phyloP scores from a whole-genome alignment of 345 rosid species.

The Xanthoceras sorbifolium region DNA sequence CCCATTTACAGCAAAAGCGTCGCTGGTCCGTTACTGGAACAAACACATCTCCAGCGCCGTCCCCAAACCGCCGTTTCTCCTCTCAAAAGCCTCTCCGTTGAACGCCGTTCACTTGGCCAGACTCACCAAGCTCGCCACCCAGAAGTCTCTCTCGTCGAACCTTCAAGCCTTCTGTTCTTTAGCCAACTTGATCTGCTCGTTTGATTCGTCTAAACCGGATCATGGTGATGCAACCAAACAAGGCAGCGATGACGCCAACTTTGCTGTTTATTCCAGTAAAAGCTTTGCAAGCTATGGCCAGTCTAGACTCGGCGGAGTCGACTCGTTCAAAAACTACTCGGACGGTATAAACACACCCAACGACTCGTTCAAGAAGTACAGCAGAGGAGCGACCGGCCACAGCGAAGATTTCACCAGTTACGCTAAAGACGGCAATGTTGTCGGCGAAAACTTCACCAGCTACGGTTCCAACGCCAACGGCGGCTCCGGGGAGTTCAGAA shows the following conservation, averaged over 20 bases:
- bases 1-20: constrained; percentile 77
- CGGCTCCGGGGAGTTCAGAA: constrained; percentile 55
- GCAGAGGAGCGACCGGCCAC: constrained; percentile 39
- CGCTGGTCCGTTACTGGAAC: constrained; percentile 84
- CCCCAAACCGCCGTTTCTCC: constrained; percentile 54
- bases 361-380: constrained; percentile 52
- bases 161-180: constrained; percentile 54
- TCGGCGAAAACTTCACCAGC: constrained; percentile 55
- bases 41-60: constrained; percentile 44
- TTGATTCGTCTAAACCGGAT: constrained; percentile 28
- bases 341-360: constrained; percentile 35
- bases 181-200: constrained; percentile 60
- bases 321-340: constrained; percentile 65
- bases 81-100: constrained; percentile 81
- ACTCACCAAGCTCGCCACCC: constrained; percentile 48
- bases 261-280: constrained; percentile 42
- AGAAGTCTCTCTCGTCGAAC: constrained; percentile 46
- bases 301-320: constrained; percentile 37
- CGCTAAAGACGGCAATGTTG: constrained; percentile 53
- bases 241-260: constrained; percentile 39
- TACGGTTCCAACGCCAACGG: constrained; percentile 55
- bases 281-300: constrained; percentile 53
- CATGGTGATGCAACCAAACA: constrained; percentile 9
- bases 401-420: constrained; percentile 45
- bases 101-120: constrained; percentile 44